Conservation (phyloP, 2,329 filamentous ascomycete species). For the Dichotomopilus funicola region DNA sequence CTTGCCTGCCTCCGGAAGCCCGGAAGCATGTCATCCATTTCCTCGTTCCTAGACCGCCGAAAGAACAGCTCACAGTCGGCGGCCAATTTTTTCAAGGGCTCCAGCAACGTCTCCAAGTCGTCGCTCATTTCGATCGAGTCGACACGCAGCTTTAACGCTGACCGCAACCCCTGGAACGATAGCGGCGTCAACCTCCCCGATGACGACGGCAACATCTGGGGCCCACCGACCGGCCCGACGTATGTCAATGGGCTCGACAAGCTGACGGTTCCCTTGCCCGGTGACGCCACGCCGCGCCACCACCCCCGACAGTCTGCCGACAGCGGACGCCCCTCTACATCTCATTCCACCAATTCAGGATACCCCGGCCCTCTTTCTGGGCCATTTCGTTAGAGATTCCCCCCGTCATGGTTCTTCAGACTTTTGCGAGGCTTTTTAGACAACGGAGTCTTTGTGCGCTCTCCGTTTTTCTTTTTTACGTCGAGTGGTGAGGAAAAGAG, state of each 20-base stretch:
- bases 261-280: slow-evolving; percentile 60
- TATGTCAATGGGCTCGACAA: slow-evolving; percentile 55
- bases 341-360: slow-evolving; percentile 92
- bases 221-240: slow-evolving; percentile 37
- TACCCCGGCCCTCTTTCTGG: slow-evolving; percentile 80
- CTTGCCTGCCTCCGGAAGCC: slow-evolving; percentile 93
- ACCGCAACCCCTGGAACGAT: slow-evolving; percentile 97
- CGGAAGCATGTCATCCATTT: slow-evolving; percentile 87
- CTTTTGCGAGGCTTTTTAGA: slow-evolving; percentile 34
- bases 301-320: slow-evolving; percentile 78
- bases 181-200: slow-evolving; percentile 91
- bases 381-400: slow-evolving; percentile 72
- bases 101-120: slow-evolving; percentile 84
- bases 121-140: slow-evolving; percentile 95
- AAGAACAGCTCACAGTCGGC: slow-evolving; percentile 89
- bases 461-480: slow-evolving; percentile 8
- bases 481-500: slow-evolving; percentile 38
- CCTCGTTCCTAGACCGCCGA: slow-evolving; percentile 90
- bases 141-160: slow-evolving; percentile 79
- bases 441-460: slow-evolving; percentile 13
- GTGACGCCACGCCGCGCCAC: slow-evolving; percentile 79
- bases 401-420: slow-evolving; percentile 17
- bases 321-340: slow-evolving; percentile 87
- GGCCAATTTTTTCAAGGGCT: slow-evolving; percentile 84
- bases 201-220: slow-evolving; percentile 70